Conservation (phyloP, 2,329 filamentous ascomycete species). For the Chalaropsis thielavioides region DNA sequence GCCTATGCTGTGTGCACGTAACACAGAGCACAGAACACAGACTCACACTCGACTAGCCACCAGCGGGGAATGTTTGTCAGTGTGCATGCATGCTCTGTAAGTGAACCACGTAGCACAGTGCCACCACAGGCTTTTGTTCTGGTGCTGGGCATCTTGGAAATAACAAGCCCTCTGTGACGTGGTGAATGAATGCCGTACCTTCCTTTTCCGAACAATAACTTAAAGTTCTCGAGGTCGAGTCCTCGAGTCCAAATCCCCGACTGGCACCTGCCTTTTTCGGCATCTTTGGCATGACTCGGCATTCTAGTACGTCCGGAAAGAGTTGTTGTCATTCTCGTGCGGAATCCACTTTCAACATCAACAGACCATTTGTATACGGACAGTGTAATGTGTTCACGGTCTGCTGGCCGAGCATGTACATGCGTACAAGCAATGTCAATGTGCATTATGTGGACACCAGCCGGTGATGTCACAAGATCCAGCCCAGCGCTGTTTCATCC, state of each 20-base stretch:
- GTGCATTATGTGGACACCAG: neutral
- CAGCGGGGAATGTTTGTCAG: neutral
- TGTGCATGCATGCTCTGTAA: neutral
- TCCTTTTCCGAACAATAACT: neutral
- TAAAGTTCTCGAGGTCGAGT: neutral
- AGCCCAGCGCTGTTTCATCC: neutral
- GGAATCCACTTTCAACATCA: no score
- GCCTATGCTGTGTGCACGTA: neutral
- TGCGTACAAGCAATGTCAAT: no score
- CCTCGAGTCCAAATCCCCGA: neutral
- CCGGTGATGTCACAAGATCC: neutral
- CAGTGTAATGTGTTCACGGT: no score
- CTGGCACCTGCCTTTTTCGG: neutral
- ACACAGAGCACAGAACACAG: no score
- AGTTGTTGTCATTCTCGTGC: neutral
- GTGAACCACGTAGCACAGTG: neutral
- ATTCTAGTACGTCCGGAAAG: neutral
- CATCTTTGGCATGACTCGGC: neutral
- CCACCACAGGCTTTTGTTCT: neutral
- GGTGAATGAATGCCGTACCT: neutral
- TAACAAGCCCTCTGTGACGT: neutral
- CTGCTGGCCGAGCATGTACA: no score
- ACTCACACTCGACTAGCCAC: neutral
- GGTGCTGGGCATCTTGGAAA: neutral
- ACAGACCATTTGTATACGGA: no score